A percentile compares a stretch with the other conserved stretches of the same genome.
Evolutionary conservation across 2,329 filamentous ascomycete genomes (phyloP).

Genomic region (Botrytis byssoidea): DNA sequence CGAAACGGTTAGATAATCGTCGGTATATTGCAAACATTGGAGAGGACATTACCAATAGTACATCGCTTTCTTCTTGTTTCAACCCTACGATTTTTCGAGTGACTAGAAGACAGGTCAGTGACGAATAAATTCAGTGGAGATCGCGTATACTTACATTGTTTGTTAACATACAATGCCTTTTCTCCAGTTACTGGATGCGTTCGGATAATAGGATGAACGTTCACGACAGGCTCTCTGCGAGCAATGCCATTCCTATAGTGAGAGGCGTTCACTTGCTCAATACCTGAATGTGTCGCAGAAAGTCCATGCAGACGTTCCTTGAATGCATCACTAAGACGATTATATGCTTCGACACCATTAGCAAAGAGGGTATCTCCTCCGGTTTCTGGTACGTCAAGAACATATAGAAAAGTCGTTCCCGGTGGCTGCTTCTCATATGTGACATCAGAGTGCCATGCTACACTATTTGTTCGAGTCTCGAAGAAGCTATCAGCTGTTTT

Average conservation of each 20-base stretch:
- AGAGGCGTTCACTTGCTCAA: constrained; percentile 74
- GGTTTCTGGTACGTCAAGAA: constrained; percentile 75
- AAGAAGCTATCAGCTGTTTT: constrained; percentile 62
- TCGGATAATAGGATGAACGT: constrained; percentile 73
- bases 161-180: constrained; percentile 80
- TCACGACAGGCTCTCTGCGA: constrained; percentile 71
- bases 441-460: constrained; percentile 88
- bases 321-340: constrained; percentile 75
- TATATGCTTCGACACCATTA: constrained; percentile 78
- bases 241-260: constrained; percentile 66
- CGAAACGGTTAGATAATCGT: constrained; percentile 51
- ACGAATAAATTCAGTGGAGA: neutral
- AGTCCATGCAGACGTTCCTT: constrained; percentile 77
- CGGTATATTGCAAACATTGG: neutral
- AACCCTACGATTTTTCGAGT: constrained; percentile 77
- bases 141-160: constrained; percentile 61
- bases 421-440: constrained; percentile 87
- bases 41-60: constrained; percentile 50
- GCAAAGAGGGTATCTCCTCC: constrained; percentile 85
- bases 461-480: constrained; percentile 68
- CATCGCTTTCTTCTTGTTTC: constrained; percentile 84
- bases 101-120: constrained; percentile 48
- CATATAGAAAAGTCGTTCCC: constrained; percentile 84
- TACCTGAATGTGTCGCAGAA: constrained; percentile 75
- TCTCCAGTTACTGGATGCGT: constrained; percentile 82